Conservation (phyloP, 768 basidiomycete genomes). For the Pisolithus albus region DNA sequence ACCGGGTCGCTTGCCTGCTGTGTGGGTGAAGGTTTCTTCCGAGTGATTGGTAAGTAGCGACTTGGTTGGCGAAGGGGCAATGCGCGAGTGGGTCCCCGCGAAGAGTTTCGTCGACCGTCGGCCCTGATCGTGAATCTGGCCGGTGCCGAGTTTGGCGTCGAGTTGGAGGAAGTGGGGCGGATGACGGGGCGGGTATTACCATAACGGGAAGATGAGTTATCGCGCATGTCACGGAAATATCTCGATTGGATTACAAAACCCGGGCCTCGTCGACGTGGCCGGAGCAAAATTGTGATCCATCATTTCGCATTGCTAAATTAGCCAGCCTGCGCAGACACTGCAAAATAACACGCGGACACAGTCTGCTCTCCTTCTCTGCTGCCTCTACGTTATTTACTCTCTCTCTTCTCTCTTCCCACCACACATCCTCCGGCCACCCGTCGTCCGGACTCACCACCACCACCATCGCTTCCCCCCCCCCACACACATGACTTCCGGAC, state of each 20-base stretch:
- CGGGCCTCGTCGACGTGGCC: slow-evolving; percentile 32
- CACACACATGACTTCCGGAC: slow-evolving; percentile 36
- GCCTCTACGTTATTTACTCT: slow-evolving; percentile 17
- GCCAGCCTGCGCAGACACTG: slow-evolving; percentile 10
- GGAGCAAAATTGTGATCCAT: slow-evolving; percentile 14
- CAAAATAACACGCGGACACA: slow-evolving; percentile 5
- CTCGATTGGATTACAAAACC: slow-evolving; percentile 23
- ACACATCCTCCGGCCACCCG: slow-evolving; percentile 1
- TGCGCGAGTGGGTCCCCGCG: slow-evolving; percentile 28
- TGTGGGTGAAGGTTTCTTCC: slow-evolving; percentile 11
- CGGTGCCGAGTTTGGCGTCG: slow-evolving; percentile 36
- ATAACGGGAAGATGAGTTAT: slow-evolving; percentile 26
- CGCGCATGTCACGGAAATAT: slow-evolving; percentile 19
- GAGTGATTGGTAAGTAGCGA: slow-evolving; percentile 5
- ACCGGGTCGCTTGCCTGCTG: slow-evolving; percentile 9
- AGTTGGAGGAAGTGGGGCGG: slow-evolving; percentile 26
- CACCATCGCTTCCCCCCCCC: background rate
- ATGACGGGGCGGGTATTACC: slow-evolving; percentile 33
- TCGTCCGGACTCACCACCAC: slow-evolving; percentile 6
- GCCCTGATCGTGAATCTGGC: slow-evolving; percentile 37
- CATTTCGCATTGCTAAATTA: slow-evolving; percentile 24
- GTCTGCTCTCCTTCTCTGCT: background rate
- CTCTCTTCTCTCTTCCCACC: background rate
- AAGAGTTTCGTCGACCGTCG: slow-evolving; percentile 9
- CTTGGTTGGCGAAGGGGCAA: slow-evolving; percentile 3